Evolutionary conservation across 805 yeast genomes (phyloP).

Genomic region (Kregervanrija pseudodelftensis): DNA sequence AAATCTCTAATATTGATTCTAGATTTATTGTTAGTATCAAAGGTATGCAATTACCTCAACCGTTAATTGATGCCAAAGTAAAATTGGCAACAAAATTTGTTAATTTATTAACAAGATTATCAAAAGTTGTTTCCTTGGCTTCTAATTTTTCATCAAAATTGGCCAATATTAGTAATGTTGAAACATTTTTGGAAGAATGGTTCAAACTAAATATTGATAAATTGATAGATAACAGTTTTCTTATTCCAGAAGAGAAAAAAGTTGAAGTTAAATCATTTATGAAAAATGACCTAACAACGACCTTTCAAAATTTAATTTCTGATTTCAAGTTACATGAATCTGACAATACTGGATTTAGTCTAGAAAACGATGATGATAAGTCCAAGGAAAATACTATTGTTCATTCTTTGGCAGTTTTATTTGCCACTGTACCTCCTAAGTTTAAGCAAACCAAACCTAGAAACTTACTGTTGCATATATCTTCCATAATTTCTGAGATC

Average conservation of each 20-base stretch:
- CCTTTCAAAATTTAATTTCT: conserved; percentile 6
- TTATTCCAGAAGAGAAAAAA: conserved; percentile 12
- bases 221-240: conserved; percentile 12
- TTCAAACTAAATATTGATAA: conserved; percentile 35
- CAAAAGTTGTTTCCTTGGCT: conserved; percentile 21
- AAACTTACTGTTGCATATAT: conserved; percentile 44
- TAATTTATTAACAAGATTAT: conserved; percentile 12
- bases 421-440: conserved; percentile 20
- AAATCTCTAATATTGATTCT: conserved; percentile 46
- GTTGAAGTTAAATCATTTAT: conserved; percentile 27
- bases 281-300: conserved; percentile 26
- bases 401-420: conserved; percentile 9
- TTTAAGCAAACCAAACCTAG: conserved; percentile 50
- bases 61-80: conserved; percentile 45
- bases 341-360: conserved; percentile 1
- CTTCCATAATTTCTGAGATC: conserved; percentile 49
- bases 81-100: conserved; percentile 34
- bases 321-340: background rate
- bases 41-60: conserved; percentile 40
- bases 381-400: conserved; percentile 6
- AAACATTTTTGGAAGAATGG: conserved; percentile 14
- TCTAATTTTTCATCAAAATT: conserved; percentile 36
- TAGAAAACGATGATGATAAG: conserved; percentile 3
- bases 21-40: conserved; percentile 40
- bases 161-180: conserved; percentile 32